Evolutionary conservation across 2,329 filamentous ascomycete species (phyloP).

Genomic region (Fusarium continuum): DNA sequence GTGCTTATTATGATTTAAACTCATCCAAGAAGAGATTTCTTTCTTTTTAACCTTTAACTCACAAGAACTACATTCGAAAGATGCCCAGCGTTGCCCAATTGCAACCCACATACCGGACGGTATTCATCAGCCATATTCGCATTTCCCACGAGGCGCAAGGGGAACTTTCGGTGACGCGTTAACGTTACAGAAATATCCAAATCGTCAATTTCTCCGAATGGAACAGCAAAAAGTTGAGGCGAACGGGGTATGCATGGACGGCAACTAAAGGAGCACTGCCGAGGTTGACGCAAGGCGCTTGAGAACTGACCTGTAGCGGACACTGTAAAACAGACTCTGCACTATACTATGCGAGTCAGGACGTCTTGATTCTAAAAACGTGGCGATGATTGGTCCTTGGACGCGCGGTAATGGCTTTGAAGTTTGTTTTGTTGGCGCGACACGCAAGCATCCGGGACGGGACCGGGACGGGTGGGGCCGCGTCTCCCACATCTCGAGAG

Average conservation of each 20-base stretch:
- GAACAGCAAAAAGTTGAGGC: slow-evolving; percentile 1
- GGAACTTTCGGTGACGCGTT: slow-evolving; percentile 12
- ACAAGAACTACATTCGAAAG: not conserved
- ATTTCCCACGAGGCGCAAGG: not conserved
- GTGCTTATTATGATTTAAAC: not conserved
- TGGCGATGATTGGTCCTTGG: slow-evolving; percentile 5
- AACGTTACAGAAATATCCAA: not conserved
- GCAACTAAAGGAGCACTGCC: slow-evolving; percentile 13
- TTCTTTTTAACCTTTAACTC: not conserved
- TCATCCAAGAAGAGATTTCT: not conserved
- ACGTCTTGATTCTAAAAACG: not conserved
- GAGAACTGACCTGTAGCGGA: slow-evolving; percentile 5
- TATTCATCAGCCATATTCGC: not conserved
- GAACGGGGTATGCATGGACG: slow-evolving; percentile 12
- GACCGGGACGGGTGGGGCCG: not conserved
- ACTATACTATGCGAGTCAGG: not conserved
- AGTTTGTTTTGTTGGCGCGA: not conserved
- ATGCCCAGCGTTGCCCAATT: not conserved
- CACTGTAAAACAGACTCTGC: not conserved
- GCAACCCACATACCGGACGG: slow-evolving; percentile 8
- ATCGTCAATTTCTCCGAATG: not conserved
- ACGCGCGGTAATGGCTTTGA: not conserved
- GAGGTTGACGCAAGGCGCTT: not conserved
- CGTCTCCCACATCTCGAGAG: slow-evolving; percentile 20
- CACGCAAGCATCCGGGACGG: slow-evolving; percentile 2